Evolutionary conservation across 768 basidiomycete species (phyloP).

Genomic region (Lentinus brumalis): DNA sequence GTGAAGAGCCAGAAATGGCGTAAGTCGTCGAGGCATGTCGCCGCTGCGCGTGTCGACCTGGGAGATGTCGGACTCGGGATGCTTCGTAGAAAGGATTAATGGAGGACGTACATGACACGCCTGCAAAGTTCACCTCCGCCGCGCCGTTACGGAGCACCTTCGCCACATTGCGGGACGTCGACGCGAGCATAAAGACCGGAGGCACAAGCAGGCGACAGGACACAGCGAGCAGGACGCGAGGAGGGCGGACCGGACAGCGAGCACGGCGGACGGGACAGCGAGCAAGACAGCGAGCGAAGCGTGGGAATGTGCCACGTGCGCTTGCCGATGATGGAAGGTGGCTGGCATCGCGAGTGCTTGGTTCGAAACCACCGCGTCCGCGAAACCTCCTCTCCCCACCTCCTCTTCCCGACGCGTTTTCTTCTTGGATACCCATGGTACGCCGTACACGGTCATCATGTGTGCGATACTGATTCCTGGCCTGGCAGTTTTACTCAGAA

Average conservation of each 20-base stretch:
- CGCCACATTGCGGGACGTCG: conserved; percentile 27
- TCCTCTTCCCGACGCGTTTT: conserved; percentile 15
- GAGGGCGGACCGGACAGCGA: background rate
- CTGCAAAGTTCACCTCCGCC: background rate
- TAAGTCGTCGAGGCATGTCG: conserved; percentile 12
- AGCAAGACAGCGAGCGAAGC: background rate
- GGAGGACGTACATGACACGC: background rate
- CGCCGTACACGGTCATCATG: background rate
- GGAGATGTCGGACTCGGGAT: background rate
- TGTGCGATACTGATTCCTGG: background rate
- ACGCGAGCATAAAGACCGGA: conserved; percentile 25
- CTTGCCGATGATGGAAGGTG: conserved; percentile 6
- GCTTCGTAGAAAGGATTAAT: background rate
- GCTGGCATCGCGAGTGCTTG: conserved; percentile 2
- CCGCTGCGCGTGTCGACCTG: conserved; percentile 11
- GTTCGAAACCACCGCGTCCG: conserved; percentile 17
- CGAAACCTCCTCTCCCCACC: conserved; percentile 6
- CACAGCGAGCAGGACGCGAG: background rate
- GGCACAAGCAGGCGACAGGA: background rate
- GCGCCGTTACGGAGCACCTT: conserved; percentile 3
- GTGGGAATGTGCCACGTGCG: conserved; percentile 22
- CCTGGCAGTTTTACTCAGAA: conserved; percentile 82
- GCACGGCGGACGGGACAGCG: background rate
- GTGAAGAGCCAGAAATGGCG: background rate
- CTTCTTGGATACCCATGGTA: conserved; percentile 33